phyloP scores from a whole-genome alignment of 2,329 filamentous ascomycete genomes.

The Trichophyton rubrum region DNA sequence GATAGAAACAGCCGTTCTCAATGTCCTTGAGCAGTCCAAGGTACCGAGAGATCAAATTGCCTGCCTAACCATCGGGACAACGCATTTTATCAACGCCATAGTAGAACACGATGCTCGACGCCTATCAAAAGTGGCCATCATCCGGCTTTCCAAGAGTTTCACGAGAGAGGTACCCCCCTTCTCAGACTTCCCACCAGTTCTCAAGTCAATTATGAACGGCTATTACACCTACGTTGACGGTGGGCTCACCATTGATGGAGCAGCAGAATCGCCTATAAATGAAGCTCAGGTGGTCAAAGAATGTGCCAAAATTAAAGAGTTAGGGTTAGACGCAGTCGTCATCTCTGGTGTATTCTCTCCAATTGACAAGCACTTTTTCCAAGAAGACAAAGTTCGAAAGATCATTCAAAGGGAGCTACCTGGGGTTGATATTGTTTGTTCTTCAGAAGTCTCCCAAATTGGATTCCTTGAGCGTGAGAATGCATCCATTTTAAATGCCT shows the following conservation, averaged over 20 bases:
- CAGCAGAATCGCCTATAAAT: slow-evolving; percentile 30
- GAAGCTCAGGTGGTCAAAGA: slow-evolving; percentile 35
- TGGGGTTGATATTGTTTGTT: slow-evolving; percentile 39
- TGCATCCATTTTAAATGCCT: slow-evolving; percentile 40
- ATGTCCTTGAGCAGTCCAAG: slow-evolving; percentile 24
- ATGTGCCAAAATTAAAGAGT: slow-evolving; percentile 34
- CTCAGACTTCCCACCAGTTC: slow-evolving; percentile 36
- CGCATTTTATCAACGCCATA: slow-evolving; percentile 42
- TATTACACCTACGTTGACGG: slow-evolving; percentile 39
- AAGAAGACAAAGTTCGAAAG: slow-evolving; percentile 40
- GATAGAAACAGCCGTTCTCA: slow-evolving; percentile 28
- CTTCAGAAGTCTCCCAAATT: slow-evolving; percentile 39
- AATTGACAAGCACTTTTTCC: slow-evolving; percentile 41
- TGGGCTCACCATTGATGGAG: slow-evolving; percentile 36
- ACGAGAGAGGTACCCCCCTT: slow-evolving; percentile 40
- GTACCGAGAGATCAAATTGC: slow-evolving; percentile 25
- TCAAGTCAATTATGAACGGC: slow-evolving; percentile 37
- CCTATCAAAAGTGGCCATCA: slow-evolving; percentile 40
- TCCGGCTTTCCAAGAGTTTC: slow-evolving; percentile 39
- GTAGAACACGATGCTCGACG: slow-evolving; percentile 39
- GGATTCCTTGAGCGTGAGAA: slow-evolving; percentile 42
- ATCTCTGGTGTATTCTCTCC: slow-evolving; percentile 48
- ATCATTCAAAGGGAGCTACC: slow-evolving; percentile 39
- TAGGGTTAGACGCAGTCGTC: slow-evolving; percentile 37
- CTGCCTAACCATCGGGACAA: slow-evolving; percentile 41